Base-by-base conservation (phyloP, 306 rosid genomes). In the Ormosia semicastrata region DNA sequence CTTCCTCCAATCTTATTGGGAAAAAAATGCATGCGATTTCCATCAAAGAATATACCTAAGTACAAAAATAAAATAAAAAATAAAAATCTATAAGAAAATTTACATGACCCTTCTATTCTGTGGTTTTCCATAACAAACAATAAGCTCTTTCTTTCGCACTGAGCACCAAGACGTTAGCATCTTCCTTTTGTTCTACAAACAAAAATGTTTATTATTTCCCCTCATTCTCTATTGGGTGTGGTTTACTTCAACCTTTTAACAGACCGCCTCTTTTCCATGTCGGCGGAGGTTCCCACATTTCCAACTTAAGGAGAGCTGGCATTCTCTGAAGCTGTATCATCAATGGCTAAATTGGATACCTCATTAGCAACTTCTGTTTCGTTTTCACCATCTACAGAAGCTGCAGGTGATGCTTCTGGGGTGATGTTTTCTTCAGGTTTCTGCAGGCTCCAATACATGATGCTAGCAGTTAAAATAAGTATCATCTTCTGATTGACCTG, bases 401-500 rank as follows among this genome's bases (percentile, higher is more conserved):
- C 79, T 64, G 70, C 64, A 7, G 92, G 85, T 36, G 89, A 73
- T 46, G 79, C 85, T 29, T 52, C 81, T 8, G 85, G 83, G 71
- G 79, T 67, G 50, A 4, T 0, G 68, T 14, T 79, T 13, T 66
- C 89, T 47, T 87, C 90, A 74, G 82, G 90, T 79, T 92, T 83
- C 88, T 88, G 91, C 84, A 95, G 88, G 89, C 99, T 93, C 99
- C 99, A 93, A 86, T 88, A 92, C 99, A 92, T 95, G 80, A 95
- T 95, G 91, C 98, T 92, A 62, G 99, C 99, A 44, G 94, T 84
- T 91, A 95, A 78, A 66, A 78, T 91, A 50, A 95, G 97, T n/a
- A 95, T 92, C 99, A 95, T 95, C 93, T 95, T 95, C 85, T 86
- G 98, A 88, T 93, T 95, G 71, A 93, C 98, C 99, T 95, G 85